These are phyloP conservation scores for Xylariaceae sp. DNA, from an alignment of 2,329 filamentous ascomycete genomes.

Conservation along the genomic window DNA sequence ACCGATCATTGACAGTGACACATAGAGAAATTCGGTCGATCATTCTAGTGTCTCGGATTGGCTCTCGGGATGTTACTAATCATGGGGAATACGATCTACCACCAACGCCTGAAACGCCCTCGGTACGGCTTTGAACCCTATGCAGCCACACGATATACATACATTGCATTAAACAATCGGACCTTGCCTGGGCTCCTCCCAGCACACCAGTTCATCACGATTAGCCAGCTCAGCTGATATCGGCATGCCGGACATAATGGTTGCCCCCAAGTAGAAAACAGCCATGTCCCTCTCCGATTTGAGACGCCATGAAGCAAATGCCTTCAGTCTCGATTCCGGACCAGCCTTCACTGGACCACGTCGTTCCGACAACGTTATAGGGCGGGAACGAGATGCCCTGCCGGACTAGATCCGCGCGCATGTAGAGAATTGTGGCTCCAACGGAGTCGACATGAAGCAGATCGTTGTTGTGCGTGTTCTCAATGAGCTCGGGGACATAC, in stretches of 20 bases:
- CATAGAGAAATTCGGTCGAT: no score
- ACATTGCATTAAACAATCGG: no score
- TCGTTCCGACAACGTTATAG: slow-evolving; percentile 32
- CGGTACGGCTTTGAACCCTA: no score
- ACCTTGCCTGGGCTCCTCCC: no score
- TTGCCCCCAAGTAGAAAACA: slow-evolving; percentile 29
- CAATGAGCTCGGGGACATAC: slow-evolving; percentile 23
- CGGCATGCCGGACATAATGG: slow-evolving; percentile 28
- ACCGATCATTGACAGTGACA: no score
- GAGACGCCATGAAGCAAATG: slow-evolving; percentile 31
- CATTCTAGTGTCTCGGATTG: no score
- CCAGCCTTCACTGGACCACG: slow-evolving; percentile 32
- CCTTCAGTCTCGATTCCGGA: slow-evolving; percentile 36
- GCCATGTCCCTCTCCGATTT: slow-evolving; percentile 21
- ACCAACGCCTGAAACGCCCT: no score
- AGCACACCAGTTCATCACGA: no score
- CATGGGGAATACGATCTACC: no score
- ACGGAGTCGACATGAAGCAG: slow-evolving; percentile 33
- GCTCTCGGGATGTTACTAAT: no score
- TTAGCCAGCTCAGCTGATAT: slow-evolving; percentile 12
- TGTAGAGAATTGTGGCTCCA: slow-evolving; percentile 34
- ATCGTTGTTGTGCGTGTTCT: slow-evolving; percentile 27
- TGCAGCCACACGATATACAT: no score
- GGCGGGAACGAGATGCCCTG: slow-evolving; percentile 33
- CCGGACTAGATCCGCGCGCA: slow-evolving; percentile 29